These are phyloP conservation scores for Tanacetum coccineum DNA, from an alignment of 129 eudicot species.

Conservation along the genomic window DNA sequence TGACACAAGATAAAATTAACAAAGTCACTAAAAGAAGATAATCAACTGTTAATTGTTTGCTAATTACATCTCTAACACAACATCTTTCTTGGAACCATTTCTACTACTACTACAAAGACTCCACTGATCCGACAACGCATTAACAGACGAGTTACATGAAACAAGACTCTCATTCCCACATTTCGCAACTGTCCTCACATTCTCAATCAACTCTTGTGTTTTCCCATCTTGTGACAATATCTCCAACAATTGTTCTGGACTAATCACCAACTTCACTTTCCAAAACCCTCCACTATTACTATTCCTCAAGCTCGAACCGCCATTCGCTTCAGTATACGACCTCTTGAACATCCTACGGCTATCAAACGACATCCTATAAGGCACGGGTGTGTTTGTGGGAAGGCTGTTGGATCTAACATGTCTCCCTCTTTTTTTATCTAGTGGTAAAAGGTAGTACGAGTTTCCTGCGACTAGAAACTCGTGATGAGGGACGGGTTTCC, in stretches of 20 bases:
- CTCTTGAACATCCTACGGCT: conserved; percentile 44
- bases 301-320: conserved; percentile 11
- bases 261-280: conserved; percentile 41
- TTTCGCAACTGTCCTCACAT: conserved; percentile 37
- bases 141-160: conserved; percentile 28
- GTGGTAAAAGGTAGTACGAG: conserved; percentile 62
- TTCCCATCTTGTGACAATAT: conserved; percentile 35
- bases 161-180: conserved; percentile 28
- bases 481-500: conserved; percentile 59
- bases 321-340: conserved; percentile 18
- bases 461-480: conserved; percentile 50
- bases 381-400: conserved; percentile 30
- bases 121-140: conserved; percentile 42
- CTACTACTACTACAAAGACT: conserved; percentile 43
- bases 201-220: conserved; percentile 43
- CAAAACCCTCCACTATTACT: conserved; percentile 27
- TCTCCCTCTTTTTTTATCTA: conserved; percentile 25
- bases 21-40: neutral
- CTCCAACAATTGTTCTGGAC: conserved; percentile 38
- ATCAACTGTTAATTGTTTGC: neutral
- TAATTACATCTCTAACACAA: conserved; percentile 34
- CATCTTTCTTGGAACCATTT: conserved; percentile 38
- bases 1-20: neutral
- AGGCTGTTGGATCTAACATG: conserved; percentile 73
- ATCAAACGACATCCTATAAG: conserved; percentile 78